Evolutionary conservation across 2,329 filamentous ascomycete species (phyloP).

Genomic region (Akanthomyces dipterigenus): DNA sequence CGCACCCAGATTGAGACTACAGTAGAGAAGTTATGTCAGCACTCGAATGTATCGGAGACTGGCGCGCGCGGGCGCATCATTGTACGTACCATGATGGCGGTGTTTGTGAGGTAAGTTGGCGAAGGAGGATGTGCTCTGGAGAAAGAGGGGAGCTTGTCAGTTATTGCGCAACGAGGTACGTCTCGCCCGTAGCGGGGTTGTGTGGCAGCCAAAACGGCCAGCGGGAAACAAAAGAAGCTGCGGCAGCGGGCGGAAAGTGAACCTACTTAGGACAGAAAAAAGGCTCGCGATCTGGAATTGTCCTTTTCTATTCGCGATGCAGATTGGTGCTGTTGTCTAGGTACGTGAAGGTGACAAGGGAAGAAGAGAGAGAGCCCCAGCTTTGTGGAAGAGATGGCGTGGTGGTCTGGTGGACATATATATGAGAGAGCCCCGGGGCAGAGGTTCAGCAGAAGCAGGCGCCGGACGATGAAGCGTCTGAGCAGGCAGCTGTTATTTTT

Average conservation of each 20-base stretch:
- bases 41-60: neutral
- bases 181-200: constrained; percentile 8
- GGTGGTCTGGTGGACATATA: constrained; percentile 9
- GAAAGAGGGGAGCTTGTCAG: constrained; percentile 11
- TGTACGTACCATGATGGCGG: constrained; percentile 10
- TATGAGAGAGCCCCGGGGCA: neutral
- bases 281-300: neutral
- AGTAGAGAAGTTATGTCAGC: neutral
- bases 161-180: constrained; percentile 4
- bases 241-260: neutral
- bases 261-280: neutral
- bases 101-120: constrained; percentile 2
- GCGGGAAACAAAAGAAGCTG: neutral
- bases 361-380: neutral
- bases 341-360: neutral
- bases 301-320: neutral
- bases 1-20: constrained; percentile 64
- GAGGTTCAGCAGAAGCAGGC: neutral
- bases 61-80: neutral
- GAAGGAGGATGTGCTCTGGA: constrained; percentile 1
- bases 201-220: neutral
- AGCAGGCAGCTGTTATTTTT: neutral
- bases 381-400: neutral
- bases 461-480: neutral
- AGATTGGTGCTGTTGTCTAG: neutral